Evolutionary conservation across 345 rosid genomes (phyloP).

Genomic region (Murraya paniculata): DNA sequence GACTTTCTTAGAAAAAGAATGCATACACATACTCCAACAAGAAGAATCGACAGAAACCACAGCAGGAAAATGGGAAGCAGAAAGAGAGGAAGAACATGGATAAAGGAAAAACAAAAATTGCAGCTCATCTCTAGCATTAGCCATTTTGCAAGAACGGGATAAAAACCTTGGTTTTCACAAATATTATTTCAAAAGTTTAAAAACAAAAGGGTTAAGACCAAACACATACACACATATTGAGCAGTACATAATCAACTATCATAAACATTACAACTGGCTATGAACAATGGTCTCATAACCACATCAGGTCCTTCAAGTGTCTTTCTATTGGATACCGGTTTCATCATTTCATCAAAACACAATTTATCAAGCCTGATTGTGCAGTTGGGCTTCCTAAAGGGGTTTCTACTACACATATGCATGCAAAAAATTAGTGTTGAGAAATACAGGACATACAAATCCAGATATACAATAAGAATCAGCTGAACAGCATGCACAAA

Average conservation of each 20-base stretch:
- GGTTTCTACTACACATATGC: neutral
- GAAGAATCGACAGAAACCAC: neutral
- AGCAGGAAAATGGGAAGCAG: neutral
- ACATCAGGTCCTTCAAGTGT: neutral
- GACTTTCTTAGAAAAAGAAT: neutral
- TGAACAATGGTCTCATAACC: neutral
- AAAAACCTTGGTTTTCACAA: neutral
- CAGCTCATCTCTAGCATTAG: neutral
- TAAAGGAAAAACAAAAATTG: neutral
- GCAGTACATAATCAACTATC: neutral
- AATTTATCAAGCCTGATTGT: neutral
- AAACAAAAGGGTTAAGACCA: neutral
- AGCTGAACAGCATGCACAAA: neutral
- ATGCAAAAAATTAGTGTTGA: neutral
- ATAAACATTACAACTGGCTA: neutral
- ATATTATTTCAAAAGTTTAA: neutral
- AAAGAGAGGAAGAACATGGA: neutral
- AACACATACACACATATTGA: neutral
- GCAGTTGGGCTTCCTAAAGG: neutral
- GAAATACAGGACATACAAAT: neutral
- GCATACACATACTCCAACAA: neutral
- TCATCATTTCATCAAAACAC: neutral
- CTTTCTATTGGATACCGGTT: neutral
- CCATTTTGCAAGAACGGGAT: neutral
- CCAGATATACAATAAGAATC: neutral